These are phyloP conservation scores for Aspergillus bridgeri DNA, from an alignment of 495 filamentous ascomycete species.

Conservation along the genomic window DNA sequence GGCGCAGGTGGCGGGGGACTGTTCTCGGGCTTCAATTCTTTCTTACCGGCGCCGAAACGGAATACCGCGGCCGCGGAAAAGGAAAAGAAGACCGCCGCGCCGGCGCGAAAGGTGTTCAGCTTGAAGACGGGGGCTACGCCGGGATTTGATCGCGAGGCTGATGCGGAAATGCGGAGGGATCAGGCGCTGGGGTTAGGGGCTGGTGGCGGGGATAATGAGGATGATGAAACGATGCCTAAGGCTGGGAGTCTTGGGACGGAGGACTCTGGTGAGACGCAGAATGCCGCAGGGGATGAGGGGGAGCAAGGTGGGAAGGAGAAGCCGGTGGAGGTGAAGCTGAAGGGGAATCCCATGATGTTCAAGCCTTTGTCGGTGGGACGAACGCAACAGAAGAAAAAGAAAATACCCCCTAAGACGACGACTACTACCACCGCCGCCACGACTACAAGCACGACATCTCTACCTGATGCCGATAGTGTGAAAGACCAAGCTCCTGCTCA, in stretches of 20 bases:
- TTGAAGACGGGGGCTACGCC: constrained; percentile 77
- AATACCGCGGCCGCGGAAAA: constrained; percentile 30
- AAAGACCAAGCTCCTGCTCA: constrained; percentile 5
- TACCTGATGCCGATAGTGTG: neutral
- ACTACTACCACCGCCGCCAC: constrained; percentile 11
- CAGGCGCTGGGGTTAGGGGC: constrained; percentile 13
- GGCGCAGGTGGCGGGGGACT: constrained; percentile 47
- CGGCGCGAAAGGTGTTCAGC: constrained; percentile 48
- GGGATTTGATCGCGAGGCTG: constrained; percentile 65
- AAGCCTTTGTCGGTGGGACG: constrained; percentile 77
- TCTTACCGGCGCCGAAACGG: constrained; percentile 84
- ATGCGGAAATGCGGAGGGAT: constrained; percentile 39
- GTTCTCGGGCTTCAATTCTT: constrained; percentile 76
- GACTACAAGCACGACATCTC: constrained; percentile 14
- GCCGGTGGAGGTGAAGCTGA: constrained; percentile 59
- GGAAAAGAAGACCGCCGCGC: constrained; percentile 25
- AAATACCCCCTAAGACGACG: neutral
- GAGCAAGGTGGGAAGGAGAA: constrained; percentile 24
- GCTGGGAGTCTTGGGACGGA: constrained; percentile 17
- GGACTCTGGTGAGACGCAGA: constrained; percentile 6
- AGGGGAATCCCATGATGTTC: constrained; percentile 81
- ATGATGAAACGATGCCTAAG: constrained; percentile 17
- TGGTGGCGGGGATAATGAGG: constrained; percentile 14
- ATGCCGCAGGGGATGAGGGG: constrained; percentile 8
- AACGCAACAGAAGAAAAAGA: constrained; percentile 66